phyloP scores from a whole-genome alignment of 345 rosid species.

The Trapa bicornis region DNA sequence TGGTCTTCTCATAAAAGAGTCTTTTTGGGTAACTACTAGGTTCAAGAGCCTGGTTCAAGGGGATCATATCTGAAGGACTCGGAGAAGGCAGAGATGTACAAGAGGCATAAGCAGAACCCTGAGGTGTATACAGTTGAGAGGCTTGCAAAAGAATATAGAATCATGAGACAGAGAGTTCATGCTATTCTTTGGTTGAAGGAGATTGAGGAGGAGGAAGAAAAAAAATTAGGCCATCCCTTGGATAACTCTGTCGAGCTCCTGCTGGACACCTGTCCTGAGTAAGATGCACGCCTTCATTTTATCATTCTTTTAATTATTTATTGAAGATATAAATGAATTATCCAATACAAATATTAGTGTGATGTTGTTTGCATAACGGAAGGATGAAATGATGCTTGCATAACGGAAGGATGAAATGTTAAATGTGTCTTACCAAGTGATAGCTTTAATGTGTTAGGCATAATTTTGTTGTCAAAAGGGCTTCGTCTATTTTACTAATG shows the following conservation, averaged over 20 bases:
- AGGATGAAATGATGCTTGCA: not conserved
- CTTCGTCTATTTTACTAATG: not conserved
- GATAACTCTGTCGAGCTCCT: conserved; percentile 83
- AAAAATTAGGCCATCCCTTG: conserved; percentile 66
- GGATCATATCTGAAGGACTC: conserved; percentile 86
- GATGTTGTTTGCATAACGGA: not conserved
- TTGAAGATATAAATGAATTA: not conserved
- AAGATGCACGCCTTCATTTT: conserved; percentile 10
- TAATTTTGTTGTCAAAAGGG: not conserved
- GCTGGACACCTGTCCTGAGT: conserved; percentile 89
- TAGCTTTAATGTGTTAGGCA: not conserved
- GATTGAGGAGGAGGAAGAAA: conserved; percentile 85
- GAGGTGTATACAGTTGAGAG: conserved; percentile 66
- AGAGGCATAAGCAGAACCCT: conserved; percentile 72
- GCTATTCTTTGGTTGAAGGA: conserved; percentile 93
- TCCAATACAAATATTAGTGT: not conserved
- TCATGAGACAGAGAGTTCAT: conserved; percentile 94
- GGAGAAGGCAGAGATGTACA: conserved; percentile 93
- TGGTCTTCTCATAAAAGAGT: not conserved
- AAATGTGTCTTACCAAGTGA: not conserved
- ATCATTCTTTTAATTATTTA: not conserved
- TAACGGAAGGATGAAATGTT: too few species aligned
- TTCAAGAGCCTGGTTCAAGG: conserved; percentile 77
- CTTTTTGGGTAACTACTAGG: conserved; percentile 1
- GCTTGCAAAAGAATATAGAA: conserved; percentile 85